These are phyloP conservation scores for Talaromyces sp. DNA, from an alignment of 2,329 filamentous ascomycete genomes.

Conservation along the genomic window DNA sequence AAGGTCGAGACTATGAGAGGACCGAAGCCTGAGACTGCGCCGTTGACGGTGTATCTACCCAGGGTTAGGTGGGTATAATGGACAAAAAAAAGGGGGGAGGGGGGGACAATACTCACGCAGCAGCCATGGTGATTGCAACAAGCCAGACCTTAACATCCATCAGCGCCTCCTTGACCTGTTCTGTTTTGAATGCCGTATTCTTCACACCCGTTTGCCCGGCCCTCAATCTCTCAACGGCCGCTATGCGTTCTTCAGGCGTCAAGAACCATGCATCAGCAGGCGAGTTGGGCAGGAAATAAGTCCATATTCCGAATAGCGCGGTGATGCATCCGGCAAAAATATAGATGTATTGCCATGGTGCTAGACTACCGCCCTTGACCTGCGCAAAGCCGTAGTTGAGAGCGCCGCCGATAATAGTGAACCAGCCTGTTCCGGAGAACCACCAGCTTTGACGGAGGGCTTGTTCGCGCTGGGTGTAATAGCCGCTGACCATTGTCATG, in stretches of 20 bases:
- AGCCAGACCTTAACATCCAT: slow-evolving; percentile 62
- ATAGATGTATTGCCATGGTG: slow-evolving; percentile 68
- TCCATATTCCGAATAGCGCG: slow-evolving; percentile 61
- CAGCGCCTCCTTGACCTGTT: slow-evolving; percentile 57
- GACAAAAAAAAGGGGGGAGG: background rate
- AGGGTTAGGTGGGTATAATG: background rate
- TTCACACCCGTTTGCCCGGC: slow-evolving; percentile 61
- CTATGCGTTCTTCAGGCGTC: slow-evolving; percentile 57
- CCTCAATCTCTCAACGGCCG: slow-evolving; percentile 61
- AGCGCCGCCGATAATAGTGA: slow-evolving; percentile 60
- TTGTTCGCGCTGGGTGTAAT: slow-evolving; percentile 65
- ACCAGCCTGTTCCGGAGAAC: slow-evolving; percentile 57
- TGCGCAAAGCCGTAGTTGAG: slow-evolving; percentile 67
- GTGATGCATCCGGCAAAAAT: slow-evolving; percentile 62
- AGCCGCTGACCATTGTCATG: slow-evolving; percentile 60
- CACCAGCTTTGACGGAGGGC: slow-evolving; percentile 63
- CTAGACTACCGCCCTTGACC: slow-evolving; percentile 52
- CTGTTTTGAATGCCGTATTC: slow-evolving; percentile 57
- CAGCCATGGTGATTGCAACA: slow-evolving; percentile 64
- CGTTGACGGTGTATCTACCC: slow-evolving; percentile 62
- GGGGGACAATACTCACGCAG: slow-evolving; percentile 54
- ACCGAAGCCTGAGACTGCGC: slow-evolving; percentile 66
- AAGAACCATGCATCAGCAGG: slow-evolving; percentile 68
- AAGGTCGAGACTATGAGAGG: slow-evolving; percentile 70
- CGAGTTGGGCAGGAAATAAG: slow-evolving; percentile 63